Evolutionary conservation across 2,329 filamentous ascomycete genomes (phyloP).

Genomic region (Alternaria triticina): DNA sequence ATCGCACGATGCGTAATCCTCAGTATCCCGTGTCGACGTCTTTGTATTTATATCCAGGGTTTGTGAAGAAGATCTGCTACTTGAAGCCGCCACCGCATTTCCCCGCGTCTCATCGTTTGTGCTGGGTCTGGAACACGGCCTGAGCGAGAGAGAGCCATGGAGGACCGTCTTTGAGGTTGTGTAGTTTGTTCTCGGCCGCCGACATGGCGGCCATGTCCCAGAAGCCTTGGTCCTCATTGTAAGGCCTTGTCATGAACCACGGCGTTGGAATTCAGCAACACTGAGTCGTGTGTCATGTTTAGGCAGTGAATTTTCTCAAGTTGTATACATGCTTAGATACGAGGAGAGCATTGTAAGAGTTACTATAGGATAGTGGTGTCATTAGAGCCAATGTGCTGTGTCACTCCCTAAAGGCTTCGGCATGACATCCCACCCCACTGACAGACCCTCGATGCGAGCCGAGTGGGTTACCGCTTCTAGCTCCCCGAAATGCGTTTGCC

Average conservation of each 20-base stretch:
- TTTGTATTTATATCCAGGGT: background rate
- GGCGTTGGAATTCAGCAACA: background rate
- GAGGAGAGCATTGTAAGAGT: background rate
- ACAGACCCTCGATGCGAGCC: constrained; percentile 54
- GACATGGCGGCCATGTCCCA: background rate
- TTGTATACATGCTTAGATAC: background rate
- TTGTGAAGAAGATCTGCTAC: background rate
- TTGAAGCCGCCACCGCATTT: background rate
- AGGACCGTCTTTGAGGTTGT: background rate
- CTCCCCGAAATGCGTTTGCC: constrained; percentile 54
- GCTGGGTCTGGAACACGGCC: background rate
- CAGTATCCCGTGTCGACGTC: background rate
- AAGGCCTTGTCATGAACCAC: background rate
- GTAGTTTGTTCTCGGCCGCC: background rate
- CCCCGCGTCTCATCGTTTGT: background rate
- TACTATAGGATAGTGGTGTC: background rate
- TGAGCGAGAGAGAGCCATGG: background rate
- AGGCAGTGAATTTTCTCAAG: background rate
- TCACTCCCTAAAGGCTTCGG: constrained; percentile 59
- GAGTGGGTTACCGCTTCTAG: constrained; percentile 58
- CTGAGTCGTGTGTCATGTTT: background rate
- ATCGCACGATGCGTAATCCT: background rate
- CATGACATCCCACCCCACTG: constrained; percentile 60
- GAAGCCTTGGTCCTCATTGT: background rate
- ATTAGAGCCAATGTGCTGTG: constrained; percentile 48